Percentiles rank a stretch among this genome's conserved stretches.
Evolutionary conservation across 306 rosid genomes (phyloP).

Genomic region (Dryas octopetala): DNA sequence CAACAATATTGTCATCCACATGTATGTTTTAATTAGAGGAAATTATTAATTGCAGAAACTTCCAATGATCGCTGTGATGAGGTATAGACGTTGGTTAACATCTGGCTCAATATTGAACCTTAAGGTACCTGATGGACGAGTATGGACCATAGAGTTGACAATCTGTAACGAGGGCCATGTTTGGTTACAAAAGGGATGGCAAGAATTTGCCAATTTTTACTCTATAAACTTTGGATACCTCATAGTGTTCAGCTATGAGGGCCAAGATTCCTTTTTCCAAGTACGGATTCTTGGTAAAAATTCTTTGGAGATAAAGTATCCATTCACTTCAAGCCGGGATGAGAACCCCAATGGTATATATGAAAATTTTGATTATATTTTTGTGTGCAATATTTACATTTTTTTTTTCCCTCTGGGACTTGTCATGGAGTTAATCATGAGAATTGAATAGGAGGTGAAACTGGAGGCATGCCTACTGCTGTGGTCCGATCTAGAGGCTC

Average conservation of each 20-base stretch:
- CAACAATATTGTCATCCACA: too few species aligned
- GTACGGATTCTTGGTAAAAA: not conserved
- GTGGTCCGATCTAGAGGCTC: too few species aligned
- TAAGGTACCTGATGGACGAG: not conserved
- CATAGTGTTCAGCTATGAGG: not conserved
- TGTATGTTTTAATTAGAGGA: not conserved
- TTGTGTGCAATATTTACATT: not conserved
- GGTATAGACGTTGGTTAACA: not conserved
- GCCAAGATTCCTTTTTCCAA: not conserved
- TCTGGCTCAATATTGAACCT: not conserved
- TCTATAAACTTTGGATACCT: not conserved
- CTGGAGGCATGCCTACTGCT: too few species aligned
- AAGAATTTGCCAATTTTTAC: not conserved
- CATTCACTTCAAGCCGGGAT: too few species aligned
- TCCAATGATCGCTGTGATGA: not conserved
- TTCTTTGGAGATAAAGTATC: not conserved
- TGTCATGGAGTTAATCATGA: too few species aligned
- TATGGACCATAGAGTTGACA: not conserved
- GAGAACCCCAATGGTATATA: too few species aligned
- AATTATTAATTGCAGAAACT: not conserved
- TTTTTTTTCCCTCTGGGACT: too few species aligned
- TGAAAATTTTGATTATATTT: not conserved
- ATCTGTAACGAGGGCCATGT: not conserved
- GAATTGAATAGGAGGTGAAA: too few species aligned
- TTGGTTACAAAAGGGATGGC: constrained; percentile 14